A percentile compares a stretch with the other conserved stretches of the same genome.
Conservation (phyloP, 2,329 filamentous ascomycete genomes). For the Ophiostoma sp. region DNA sequence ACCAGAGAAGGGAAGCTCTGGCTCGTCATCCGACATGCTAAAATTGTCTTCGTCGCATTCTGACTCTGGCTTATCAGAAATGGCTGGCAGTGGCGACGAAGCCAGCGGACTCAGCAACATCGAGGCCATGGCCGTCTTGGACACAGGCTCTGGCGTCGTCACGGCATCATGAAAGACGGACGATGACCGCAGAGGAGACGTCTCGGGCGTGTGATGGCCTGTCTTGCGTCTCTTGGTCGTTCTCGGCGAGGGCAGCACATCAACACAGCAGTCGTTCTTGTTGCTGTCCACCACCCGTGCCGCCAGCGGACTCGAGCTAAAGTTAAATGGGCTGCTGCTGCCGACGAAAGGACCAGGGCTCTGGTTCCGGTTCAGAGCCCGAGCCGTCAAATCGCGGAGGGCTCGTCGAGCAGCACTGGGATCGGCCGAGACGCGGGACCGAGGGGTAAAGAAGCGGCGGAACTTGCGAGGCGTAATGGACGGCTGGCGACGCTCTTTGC, state of each 20-base stretch:
- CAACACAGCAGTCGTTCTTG: slow-evolving; percentile 30
- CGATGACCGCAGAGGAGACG: slow-evolving; percentile 39
- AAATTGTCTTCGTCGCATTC: slow-evolving; percentile 38
- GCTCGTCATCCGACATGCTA: slow-evolving; percentile 33
- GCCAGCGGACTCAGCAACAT: slow-evolving; percentile 44
- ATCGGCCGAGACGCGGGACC: slow-evolving; percentile 43
- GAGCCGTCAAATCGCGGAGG: slow-evolving; percentile 44
- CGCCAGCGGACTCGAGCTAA: slow-evolving; percentile 39
- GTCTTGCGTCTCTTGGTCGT: slow-evolving; percentile 43
- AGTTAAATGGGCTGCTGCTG: slow-evolving; percentile 10
- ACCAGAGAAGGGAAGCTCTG: slow-evolving; percentile 31
- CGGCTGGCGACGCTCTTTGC: slow-evolving; percentile 51
- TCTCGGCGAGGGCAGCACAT: slow-evolving; percentile 33
- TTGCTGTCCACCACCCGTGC: slow-evolving; percentile 36
- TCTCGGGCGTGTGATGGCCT: slow-evolving; percentile 42
- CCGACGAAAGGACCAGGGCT: no score
- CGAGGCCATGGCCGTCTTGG: slow-evolving; percentile 20
- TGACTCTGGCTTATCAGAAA: slow-evolving; percentile 35
- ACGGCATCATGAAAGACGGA: slow-evolving; percentile 17
- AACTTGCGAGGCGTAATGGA: slow-evolving; percentile 58
- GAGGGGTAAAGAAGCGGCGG: slow-evolving; percentile 54
- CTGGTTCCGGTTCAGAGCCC: slow-evolving; percentile 44
- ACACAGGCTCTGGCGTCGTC: slow-evolving; percentile 23
- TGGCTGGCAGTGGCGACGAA: slow-evolving; percentile 36
- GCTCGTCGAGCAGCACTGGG: slow-evolving; percentile 44